Evolutionary conservation across 345 rosid genomes (phyloP), one percentile per base, ranked within the genome.

Genomic region (Hibiscus trionum): DNA sequence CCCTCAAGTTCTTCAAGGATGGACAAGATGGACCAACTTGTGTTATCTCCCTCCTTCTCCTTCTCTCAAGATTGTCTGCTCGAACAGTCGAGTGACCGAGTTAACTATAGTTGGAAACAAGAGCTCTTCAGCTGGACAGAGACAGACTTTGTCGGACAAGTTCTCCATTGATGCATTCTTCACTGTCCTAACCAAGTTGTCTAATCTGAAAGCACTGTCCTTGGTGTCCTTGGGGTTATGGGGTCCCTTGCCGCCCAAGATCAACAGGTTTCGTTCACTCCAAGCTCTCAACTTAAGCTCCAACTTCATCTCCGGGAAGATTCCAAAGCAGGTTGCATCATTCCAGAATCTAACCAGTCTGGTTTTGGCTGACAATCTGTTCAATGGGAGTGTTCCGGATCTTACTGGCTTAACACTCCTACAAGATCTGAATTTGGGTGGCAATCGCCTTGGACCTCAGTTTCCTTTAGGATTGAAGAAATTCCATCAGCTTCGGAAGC

Each of bases 1-100:
- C 77, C 96, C 98, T 9, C 70, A 80, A 15, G 78, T 75, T 78
- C 91, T 94, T 80, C 88, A 79, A 35, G 80, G 87, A 76, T 94
- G 97, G 97, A 85, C 72, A 27, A 86, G 84, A 5, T 91, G 88
- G 84, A 86, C 93, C 76, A 85, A 85, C 76, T 91, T 91, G 85
- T 94, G 96, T 59, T 73, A 81, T 75, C 77, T 88, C 64, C 93
- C 92, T 59, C 63, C 79, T 33, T 88, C 96, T 26, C 74, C 85
- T 76, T 86, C 89, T 42, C 83, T 94, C 49, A 80, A 71, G 68
- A 66, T 91, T 79, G 78, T 79, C 69, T 94, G 97, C 76, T 71
- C 81, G 26, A 68, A 83, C 53, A 64, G 71, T 67, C 90, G 77
- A 53, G 78, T 90, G 42, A 82, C 89, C 1, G 93, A 88, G 59